Evolutionary conservation across 495 filamentous ascomycete species (phyloP).

Genomic region (Talaromyces adpressus): DNA sequence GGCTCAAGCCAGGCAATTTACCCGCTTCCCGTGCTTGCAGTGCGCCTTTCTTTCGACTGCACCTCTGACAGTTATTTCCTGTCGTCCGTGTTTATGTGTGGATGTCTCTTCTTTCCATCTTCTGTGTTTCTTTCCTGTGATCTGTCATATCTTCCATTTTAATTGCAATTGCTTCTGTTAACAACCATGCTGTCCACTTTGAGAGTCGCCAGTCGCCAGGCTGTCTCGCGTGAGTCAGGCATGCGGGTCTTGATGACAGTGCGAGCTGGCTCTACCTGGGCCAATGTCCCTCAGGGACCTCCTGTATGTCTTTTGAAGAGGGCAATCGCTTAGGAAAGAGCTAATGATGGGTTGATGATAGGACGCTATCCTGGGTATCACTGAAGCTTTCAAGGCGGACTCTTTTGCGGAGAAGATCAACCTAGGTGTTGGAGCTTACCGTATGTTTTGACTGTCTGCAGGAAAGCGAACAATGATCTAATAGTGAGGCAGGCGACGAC

Average conservation of each 20-base stretch:
- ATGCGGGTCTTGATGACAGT: constrained; percentile 40
- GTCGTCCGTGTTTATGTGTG: too few relatives aligned
- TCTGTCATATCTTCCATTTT: constrained; percentile 10
- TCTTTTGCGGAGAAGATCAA: constrained; percentile 91
- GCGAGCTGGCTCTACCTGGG: constrained; percentile 76
- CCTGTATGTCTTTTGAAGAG: constrained; percentile 60
- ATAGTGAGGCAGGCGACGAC: constrained; percentile 61
- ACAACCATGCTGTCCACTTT: constrained; percentile 50
- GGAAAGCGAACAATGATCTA: too few relatives aligned
- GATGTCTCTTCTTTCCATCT: neutral
- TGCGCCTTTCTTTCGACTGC: constrained; percentile 17
- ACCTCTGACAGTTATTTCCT: constrained; percentile 9
- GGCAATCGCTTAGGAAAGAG: too few relatives aligned
- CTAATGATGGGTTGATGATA: constrained; percentile 12
- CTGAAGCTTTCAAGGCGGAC: constrained; percentile 98
- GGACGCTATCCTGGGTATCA: constrained; percentile 92
- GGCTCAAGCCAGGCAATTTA: neutral
- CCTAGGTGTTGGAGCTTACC: constrained; percentile 63
- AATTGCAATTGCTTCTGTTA: constrained; percentile 10
- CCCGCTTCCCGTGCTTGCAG: constrained; percentile 15
- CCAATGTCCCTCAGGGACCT: constrained; percentile 84
- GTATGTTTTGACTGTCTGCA: too few relatives aligned
- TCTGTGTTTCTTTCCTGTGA: neutral
- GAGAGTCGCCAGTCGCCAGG: constrained; percentile 49
- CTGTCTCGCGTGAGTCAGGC: constrained; percentile 39